These are phyloP conservation scores for Teratosphaeria zuluensis DNA, from an alignment of 2,329 filamentous ascomycete genomes.

Conservation along the genomic window DNA sequence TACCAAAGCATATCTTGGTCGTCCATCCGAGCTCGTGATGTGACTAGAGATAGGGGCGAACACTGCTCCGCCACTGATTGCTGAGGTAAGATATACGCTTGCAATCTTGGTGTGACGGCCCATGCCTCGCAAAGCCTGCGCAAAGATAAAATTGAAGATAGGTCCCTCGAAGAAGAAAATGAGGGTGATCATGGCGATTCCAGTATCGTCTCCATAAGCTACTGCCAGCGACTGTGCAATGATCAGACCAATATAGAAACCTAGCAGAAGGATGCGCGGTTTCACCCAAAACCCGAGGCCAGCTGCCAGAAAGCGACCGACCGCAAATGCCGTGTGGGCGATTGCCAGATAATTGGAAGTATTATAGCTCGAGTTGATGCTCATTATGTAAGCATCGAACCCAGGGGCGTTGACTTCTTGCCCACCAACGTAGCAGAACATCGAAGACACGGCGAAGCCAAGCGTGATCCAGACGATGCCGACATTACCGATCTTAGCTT, in stretches of 20 bases:
- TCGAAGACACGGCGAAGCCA: constrained; percentile 42
- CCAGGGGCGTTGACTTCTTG: constrained; percentile 48
- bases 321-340: constrained; percentile 48
- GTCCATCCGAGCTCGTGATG: constrained; percentile 30
- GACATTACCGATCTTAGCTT: constrained; percentile 34
- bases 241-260: constrained; percentile 45
- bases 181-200: constrained; percentile 41
- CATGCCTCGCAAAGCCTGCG: constrained; percentile 48
- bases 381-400: constrained; percentile 35
- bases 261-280: constrained; percentile 47
- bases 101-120: constrained; percentile 50
- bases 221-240: constrained; percentile 44
- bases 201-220: constrained; percentile 35
- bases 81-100: constrained; percentile 43
- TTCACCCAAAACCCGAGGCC: constrained; percentile 45
- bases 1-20: constrained; percentile 41
- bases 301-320: constrained; percentile 49
- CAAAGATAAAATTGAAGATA: constrained; percentile 50
- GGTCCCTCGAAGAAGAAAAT: constrained; percentile 53
- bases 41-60: constrained; percentile 47
- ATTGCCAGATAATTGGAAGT: constrained; percentile 39
- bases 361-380: constrained; percentile 29
- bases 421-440: constrained; percentile 52
- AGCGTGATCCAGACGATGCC: constrained; percentile 49
- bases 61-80: constrained; percentile 44